Evolutionary conservation across 225 moss, liverwort and hornwort genomes (phyloP).

Genomic region (Asterella californica): DNA sequence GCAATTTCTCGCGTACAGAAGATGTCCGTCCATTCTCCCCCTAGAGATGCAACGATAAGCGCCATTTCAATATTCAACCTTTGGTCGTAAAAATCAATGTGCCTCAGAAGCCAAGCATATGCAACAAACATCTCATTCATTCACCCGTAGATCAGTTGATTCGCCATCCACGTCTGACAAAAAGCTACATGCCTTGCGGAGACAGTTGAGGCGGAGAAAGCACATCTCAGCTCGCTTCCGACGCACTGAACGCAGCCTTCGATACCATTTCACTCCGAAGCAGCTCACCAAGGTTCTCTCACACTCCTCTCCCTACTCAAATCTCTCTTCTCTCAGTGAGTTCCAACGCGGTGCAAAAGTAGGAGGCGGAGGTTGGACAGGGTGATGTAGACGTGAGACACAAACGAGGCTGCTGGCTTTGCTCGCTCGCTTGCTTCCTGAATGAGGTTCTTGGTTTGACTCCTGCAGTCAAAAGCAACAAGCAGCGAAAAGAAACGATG

Average conservation of each 20-base stretch:
- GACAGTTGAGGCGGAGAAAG: constrained; percentile 47
- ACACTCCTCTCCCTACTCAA: background rate
- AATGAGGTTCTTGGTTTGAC: background rate
- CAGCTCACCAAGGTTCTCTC: constrained; percentile 13
- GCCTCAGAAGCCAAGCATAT: constrained; percentile 6
- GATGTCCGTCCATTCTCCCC: constrained; percentile 24
- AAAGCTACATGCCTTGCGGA: constrained; percentile 46
- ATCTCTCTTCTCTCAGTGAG: background rate
- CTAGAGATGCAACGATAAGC: constrained; percentile 22
- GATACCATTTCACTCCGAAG: constrained; percentile 52
- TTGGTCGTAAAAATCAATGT: background rate
- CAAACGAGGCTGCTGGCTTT: background rate
- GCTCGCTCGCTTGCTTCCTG: background rate
- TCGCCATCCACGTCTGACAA: background rate
- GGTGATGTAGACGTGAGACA: background rate
- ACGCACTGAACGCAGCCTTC: constrained; percentile 31
- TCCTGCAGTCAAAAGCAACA: background rate
- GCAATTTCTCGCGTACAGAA: constrained; percentile 17
- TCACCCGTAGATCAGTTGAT: constrained; percentile 1
- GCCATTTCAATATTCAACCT: constrained; percentile 13
- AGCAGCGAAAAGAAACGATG: constrained; percentile 1
- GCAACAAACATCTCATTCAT: constrained; percentile 6
- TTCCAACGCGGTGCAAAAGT: background rate
- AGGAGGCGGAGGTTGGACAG: background rate
- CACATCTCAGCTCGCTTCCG: constrained; percentile 54